phyloP scores from a whole-genome alignment of 768 basidiomycete species.

The Suillus clintonianus region DNA sequence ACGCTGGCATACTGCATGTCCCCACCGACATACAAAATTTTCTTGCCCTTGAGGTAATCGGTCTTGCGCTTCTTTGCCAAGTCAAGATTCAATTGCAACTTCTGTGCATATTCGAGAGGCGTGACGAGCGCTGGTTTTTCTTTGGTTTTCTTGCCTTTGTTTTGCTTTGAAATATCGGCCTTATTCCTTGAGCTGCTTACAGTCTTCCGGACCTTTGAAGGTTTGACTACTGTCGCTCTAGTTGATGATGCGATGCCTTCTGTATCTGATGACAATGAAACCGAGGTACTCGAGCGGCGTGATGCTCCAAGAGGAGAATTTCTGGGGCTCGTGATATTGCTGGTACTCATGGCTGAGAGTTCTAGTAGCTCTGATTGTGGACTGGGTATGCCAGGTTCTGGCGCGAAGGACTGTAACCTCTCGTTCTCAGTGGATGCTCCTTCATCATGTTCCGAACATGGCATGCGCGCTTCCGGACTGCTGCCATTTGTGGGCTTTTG shows the following conservation, averaged over 20 bases:
- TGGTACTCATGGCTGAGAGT: constrained; percentile 2
- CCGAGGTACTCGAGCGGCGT: background rate
- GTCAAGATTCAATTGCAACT: constrained; percentile 38
- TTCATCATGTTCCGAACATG: background rate
- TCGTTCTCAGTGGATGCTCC: background rate
- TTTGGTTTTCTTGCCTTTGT: constrained; percentile 34
- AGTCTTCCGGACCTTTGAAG: constrained; percentile 18
- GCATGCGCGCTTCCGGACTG: background rate
- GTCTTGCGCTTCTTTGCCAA: constrained; percentile 20
- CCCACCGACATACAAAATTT: constrained; percentile 59
- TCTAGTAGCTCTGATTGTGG: background rate
- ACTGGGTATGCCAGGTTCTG: background rate
- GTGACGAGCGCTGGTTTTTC: constrained; percentile 44
- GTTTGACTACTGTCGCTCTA: background rate
- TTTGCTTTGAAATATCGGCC: constrained; percentile 4
- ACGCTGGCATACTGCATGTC: constrained; percentile 56
- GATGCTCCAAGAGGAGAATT: background rate
- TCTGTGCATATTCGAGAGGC: constrained; percentile 56
- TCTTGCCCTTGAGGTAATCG: constrained; percentile 50
- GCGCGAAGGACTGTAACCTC: background rate
- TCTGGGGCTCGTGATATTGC: constrained; percentile 24
- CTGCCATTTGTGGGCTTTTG: background rate
- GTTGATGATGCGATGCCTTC: constrained; percentile 2
- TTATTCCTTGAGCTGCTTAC: constrained; percentile 22
- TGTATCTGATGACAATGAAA: background rate